These are phyloP conservation scores for Tylopilus sp. DNA, from an alignment of 768 basidiomycete species.

Conservation along the genomic window DNA sequence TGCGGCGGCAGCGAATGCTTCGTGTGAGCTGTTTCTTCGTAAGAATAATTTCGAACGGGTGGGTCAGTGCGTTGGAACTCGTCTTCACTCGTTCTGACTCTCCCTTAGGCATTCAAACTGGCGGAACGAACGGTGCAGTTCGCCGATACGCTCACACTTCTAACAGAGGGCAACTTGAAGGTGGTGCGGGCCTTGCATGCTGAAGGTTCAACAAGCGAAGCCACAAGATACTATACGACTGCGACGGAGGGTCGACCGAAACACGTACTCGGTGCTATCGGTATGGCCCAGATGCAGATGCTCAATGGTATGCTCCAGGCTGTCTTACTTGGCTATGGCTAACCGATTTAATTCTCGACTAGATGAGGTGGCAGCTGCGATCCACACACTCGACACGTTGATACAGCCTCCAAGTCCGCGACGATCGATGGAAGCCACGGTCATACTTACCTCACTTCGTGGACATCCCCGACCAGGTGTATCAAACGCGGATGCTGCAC, in stretches of 20 bases:
- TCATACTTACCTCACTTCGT: slow-evolving; percentile 90
- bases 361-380: slow-evolving; percentile 84
- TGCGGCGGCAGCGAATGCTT: slow-evolving; percentile 42
- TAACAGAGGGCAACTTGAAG: slow-evolving; percentile 83
- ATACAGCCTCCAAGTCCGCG: slow-evolving; percentile 63
- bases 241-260: slow-evolving; percentile 39
- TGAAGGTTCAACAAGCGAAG: slow-evolving; percentile 54
- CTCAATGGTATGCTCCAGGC: slow-evolving; percentile 56
- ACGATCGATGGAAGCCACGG: slow-evolving; percentile 76
- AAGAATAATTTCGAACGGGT: slow-evolving; percentile 66
- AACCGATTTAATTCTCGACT: background rate
- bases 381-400: slow-evolving; percentile 78
- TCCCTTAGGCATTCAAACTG: slow-evolving; percentile 77
- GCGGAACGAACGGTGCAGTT: slow-evolving; percentile 94
- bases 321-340: background rate
- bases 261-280: slow-evolving; percentile 76
- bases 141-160: slow-evolving; percentile 79
- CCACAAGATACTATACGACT: background rate
- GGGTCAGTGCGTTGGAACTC: slow-evolving; percentile 12
- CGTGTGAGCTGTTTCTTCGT: slow-evolving; percentile 75
- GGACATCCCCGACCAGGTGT: slow-evolving; percentile 78
- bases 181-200: slow-evolving; percentile 80
- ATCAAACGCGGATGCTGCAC: slow-evolving; percentile 60
- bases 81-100: background rate
- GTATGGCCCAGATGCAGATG: slow-evolving; percentile 84